These are phyloP conservation scores for Ophiostoma novo-ulmi DNA, from an alignment of 2,329 filamentous ascomycete genomes.

Conservation along the genomic window DNA sequence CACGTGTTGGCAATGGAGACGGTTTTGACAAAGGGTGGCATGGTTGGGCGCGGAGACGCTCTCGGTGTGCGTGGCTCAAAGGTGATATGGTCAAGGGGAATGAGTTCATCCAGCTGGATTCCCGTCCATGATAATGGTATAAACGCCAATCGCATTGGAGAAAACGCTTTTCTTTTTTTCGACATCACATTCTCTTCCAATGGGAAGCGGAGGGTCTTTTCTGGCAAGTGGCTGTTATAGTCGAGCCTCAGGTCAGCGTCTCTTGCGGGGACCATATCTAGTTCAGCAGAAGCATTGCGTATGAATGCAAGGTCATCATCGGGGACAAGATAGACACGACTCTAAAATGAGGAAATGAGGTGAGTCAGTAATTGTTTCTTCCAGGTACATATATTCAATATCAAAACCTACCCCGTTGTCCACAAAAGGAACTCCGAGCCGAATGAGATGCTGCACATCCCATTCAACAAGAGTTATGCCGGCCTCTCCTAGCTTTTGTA, in stretches of 20 bases:
- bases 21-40: neutral
- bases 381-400: neutral
- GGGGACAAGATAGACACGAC: neutral
- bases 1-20: neutral
- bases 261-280: neutral
- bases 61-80: neutral
- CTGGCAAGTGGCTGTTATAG: neutral
- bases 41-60: neutral
- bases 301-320: neutral
- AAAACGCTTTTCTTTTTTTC: neutral
- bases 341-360: neutral
- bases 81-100: neutral
- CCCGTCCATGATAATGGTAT: neutral
- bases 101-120: neutral
- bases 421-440: neutral
- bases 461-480: neutral
- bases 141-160: neutral
- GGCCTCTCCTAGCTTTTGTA: neutral
- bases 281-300: neutral
- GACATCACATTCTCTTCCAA: neutral
- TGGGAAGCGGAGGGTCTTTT: neutral
- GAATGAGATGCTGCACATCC: neutral
- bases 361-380: neutral
- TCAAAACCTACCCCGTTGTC: neutral
- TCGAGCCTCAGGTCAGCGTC: neutral